Percentiles rank a stretch among this genome's conserved stretches.
phyloP scores from a whole-genome alignment of 306 rosid species.

The Fragaria iinumae region DNA sequence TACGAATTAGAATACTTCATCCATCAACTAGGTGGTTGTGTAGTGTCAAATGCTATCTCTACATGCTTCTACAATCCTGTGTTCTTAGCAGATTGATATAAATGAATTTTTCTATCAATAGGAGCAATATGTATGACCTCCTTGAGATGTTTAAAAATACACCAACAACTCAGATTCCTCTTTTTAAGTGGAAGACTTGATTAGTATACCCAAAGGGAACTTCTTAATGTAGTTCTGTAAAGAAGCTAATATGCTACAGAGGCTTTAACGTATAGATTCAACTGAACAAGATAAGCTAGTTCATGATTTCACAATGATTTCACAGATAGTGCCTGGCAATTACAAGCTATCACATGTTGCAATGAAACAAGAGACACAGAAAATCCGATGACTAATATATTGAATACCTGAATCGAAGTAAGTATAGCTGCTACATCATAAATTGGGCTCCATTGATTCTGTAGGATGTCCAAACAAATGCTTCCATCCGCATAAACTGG shows the following conservation, averaged over 20 bases:
- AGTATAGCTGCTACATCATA: slow-evolving; percentile 98
- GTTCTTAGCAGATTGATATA: not conserved
- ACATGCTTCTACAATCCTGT: slow-evolving; percentile 1
- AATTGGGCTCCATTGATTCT: slow-evolving; percentile 98
- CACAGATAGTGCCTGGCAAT: not conserved
- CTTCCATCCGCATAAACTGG: slow-evolving; percentile 99
- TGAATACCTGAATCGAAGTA: slow-evolving; percentile 89
- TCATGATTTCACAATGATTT: not conserved
- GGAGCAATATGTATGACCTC: not conserved
- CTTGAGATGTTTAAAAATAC: not conserved
- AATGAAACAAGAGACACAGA: not conserved
- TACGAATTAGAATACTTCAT: not conserved
- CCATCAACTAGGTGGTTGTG: not conserved
- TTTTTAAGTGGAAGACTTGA: not conserved
- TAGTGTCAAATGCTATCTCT: not conserved
- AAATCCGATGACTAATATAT: slow-evolving; percentile 16
- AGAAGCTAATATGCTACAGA: not conserved
- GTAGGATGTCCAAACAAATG: slow-evolving; percentile 93
- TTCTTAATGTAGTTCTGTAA: not conserved
- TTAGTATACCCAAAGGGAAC: not conserved
- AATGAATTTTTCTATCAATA: not conserved
- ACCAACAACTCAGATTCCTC: not conserved
- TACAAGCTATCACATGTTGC: not conserved
- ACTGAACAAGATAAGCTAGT: not conserved
- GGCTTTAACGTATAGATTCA: not conserved